Conservation (phyloP, 1,284 basidiomycete species). For the Puccinia polysora region DNA sequence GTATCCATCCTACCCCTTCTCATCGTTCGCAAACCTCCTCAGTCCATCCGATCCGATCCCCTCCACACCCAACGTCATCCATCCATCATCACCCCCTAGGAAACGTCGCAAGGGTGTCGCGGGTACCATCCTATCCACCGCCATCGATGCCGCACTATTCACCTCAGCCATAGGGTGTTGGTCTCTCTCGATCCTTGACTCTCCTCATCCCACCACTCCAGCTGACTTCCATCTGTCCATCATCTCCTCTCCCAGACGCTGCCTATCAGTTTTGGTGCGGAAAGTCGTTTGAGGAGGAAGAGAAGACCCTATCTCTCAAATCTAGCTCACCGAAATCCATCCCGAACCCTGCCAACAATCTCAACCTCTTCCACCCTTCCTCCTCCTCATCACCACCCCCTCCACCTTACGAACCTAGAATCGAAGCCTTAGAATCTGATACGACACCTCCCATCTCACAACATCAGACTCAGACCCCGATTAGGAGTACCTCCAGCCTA, state of each 20-base stretch:
- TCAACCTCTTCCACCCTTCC: neutral
- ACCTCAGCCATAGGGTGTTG: slow-evolving; percentile 40
- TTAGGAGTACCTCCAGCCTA: no score
- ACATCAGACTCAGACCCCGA: no score
- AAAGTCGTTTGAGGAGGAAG: slow-evolving; percentile 8
- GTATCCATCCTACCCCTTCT: no score
- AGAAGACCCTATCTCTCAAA: neutral
- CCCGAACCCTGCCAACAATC: neutral
- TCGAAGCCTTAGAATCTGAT: neutral
- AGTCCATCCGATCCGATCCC: no score
- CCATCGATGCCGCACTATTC: slow-evolving; percentile 37
- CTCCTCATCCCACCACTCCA: no score
- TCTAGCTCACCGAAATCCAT: neutral
- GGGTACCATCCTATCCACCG: slow-evolving; percentile 24
- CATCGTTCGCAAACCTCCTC: no score
- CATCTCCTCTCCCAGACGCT: slow-evolving; percentile 7
- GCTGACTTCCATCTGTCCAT: neutral
- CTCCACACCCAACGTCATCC: no score
- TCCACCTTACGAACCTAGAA: slow-evolving; percentile 25
- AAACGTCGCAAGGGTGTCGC: slow-evolving; percentile 39
- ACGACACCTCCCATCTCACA: neutral
- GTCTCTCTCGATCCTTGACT: neutral
- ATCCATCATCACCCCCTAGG: no score
- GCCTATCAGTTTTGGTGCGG: slow-evolving; percentile 42
- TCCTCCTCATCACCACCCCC: slow-evolving; percentile 3